These are phyloP conservation scores for Trichaptum fuscoviolaceum DNA, from an alignment of 768 basidiomycete genomes.

Conservation along the genomic window DNA sequence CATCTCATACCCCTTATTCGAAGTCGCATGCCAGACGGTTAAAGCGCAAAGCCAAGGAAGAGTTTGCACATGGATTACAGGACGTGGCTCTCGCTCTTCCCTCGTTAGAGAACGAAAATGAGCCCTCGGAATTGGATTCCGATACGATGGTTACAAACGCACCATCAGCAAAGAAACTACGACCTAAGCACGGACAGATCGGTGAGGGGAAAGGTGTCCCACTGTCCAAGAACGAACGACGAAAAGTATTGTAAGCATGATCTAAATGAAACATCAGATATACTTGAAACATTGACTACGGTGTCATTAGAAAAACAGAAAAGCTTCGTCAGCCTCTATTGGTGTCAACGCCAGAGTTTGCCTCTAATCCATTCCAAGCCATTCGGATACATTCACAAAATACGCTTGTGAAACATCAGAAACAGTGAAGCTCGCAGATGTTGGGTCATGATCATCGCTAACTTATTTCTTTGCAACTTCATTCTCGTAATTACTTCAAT, in stretches of 20 bases:
- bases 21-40: slow-evolving; percentile 67
- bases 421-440: slow-evolving; percentile 2
- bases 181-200: slow-evolving; percentile 47
- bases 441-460: not conserved
- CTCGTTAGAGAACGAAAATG: slow-evolving; percentile 7
- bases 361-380: slow-evolving; percentile 67
- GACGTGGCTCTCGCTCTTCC: slow-evolving; percentile 27
- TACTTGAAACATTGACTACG: slow-evolving; percentile 1
- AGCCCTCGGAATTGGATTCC: slow-evolving; percentile 5
- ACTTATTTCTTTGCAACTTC: not conserved
- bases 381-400: slow-evolving; percentile 79
- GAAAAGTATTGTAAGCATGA: slow-evolving; percentile 55
- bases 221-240: slow-evolving; percentile 60
- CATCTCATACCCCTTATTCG: slow-evolving; percentile 51
- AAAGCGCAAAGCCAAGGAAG: slow-evolving; percentile 57
- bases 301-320: slow-evolving; percentile 50
- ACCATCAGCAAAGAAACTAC: slow-evolving; percentile 10
- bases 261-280: slow-evolving; percentile 5
- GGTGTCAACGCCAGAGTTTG: slow-evolving; percentile 57
- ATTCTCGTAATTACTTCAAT: not conserved
- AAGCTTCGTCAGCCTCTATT: slow-evolving; percentile 66
- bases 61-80: slow-evolving; percentile 23
- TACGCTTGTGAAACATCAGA: slow-evolving; percentile 55
- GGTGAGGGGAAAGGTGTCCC: slow-evolving; percentile 59
- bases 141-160: not conserved